Conservation (phyloP, 768 basidiomycete genomes). For the Melanogaster broomeanus region DNA sequence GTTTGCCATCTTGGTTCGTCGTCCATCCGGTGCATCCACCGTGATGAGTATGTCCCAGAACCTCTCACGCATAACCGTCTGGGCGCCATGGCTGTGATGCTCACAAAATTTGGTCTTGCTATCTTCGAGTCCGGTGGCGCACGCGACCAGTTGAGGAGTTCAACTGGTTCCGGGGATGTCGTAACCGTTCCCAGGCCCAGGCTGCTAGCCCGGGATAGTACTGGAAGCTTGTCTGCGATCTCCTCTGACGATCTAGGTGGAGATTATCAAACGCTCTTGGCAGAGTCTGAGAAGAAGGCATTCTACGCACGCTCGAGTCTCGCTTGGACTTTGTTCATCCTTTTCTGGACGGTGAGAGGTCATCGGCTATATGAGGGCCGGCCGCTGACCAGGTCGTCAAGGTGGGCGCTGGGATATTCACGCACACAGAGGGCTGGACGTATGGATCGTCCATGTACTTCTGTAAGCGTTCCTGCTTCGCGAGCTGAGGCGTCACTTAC, state of each 20-base stretch:
- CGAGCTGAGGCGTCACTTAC: neutral
- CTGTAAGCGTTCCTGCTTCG: constrained; percentile 44
- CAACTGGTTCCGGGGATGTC: neutral
- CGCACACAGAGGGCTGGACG: constrained; percentile 65
- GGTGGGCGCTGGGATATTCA: constrained; percentile 72
- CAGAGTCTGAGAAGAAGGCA: constrained; percentile 52
- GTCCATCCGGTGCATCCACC: constrained; percentile 22
- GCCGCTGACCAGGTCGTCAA: constrained; percentile 21
- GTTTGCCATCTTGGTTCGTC: constrained; percentile 17
- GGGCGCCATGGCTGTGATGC: constrained; percentile 56
- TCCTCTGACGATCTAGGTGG: constrained; percentile 5
- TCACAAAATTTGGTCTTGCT: constrained; percentile 53
- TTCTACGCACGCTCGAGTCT: constrained; percentile 57
- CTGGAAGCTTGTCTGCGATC: constrained; percentile 6
- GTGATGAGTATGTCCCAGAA: constrained; percentile 7
- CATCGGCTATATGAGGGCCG: neutral
- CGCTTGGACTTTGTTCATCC: constrained; percentile 60
- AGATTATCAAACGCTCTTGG: constrained; percentile 22
- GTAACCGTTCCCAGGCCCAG: neutral
- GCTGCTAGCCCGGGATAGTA: neutral
- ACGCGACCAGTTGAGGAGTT: neutral
- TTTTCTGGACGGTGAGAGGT: constrained; percentile 73
- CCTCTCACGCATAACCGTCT: constrained; percentile 58
- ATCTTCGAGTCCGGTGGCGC: constrained; percentile 28
- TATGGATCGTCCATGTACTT: constrained; percentile 71